Evolutionary conservation across 352 stramenopile species (phyloP).

Genomic region (Phytophthora nicotianae): DNA sequence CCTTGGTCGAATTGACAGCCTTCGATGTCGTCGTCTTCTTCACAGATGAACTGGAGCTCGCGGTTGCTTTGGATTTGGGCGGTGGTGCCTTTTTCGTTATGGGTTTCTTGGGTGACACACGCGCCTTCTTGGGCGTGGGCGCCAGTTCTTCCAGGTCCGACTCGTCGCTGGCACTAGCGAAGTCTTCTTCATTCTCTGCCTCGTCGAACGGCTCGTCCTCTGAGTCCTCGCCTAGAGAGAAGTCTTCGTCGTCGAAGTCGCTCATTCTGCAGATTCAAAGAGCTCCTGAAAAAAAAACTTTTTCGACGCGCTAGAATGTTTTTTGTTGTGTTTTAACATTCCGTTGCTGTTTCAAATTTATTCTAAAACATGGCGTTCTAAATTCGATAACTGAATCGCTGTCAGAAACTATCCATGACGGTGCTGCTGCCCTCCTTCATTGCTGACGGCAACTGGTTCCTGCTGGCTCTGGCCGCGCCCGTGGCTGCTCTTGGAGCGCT

Average conservation of each 20-base stretch:
- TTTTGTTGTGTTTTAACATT: no score
- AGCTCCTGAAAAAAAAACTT: no score
- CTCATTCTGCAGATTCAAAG: background rate
- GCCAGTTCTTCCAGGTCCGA: slow-evolving; percentile 53
- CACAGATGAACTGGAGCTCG: slow-evolving; percentile 1
- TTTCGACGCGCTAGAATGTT: no score
- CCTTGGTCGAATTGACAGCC: slow-evolving; percentile 7
- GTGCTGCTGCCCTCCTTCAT: slow-evolving; percentile 72
- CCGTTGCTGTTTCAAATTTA: no score
- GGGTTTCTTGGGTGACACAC: slow-evolving; percentile 23
- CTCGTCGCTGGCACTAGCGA: slow-evolving; percentile 32
- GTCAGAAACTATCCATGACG: slow-evolving; percentile 44
- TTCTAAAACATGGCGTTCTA: no score
- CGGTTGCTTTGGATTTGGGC: background rate
- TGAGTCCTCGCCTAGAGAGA: slow-evolving; percentile 58
- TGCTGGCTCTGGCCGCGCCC: slow-evolving; percentile 40
- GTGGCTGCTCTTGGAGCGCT: slow-evolving; percentile 37
- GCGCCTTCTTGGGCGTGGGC: slow-evolving; percentile 31
- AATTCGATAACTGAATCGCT: no score
- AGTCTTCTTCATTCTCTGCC: slow-evolving; percentile 42
- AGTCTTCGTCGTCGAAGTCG: slow-evolving; percentile 36
- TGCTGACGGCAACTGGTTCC: slow-evolving; percentile 71
- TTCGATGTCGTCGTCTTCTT: slow-evolving; percentile 20
- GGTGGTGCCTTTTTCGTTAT: slow-evolving; percentile 18
- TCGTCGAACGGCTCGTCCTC: slow-evolving; percentile 48